These are phyloP conservation scores for Scedosporium boydii DNA, from an alignment of 2,329 filamentous ascomycete genomes.

Conservation along the genomic window DNA sequence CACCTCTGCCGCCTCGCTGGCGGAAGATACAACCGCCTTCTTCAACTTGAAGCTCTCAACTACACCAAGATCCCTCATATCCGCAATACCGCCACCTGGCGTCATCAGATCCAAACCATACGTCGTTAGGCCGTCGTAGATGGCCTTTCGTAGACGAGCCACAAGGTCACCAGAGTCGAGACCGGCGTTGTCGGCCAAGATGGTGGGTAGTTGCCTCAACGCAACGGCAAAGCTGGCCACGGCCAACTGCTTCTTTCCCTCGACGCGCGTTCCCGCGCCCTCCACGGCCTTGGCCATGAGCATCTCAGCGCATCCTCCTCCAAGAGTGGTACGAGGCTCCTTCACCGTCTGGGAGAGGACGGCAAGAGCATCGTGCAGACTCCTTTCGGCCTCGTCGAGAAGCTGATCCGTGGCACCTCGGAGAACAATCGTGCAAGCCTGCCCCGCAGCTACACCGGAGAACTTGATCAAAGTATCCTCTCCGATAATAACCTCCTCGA, in stretches of 20 bases:
- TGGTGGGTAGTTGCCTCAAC: conserved; percentile 87
- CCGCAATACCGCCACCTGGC: conserved; percentile 83
- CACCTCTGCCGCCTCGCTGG: conserved; percentile 93
- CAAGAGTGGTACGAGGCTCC: conserved; percentile 87
- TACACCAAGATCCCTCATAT: conserved; percentile 92
- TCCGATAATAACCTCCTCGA: conserved; percentile 97
- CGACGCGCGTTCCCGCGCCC: conserved; percentile 82
- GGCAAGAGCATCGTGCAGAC: conserved; percentile 88
- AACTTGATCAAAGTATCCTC: conserved; percentile 97
- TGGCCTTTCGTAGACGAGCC: conserved; percentile 79
- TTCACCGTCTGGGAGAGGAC: conserved; percentile 94
- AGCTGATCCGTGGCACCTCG: conserved; percentile 95
- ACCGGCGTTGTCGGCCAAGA: conserved; percentile 94
- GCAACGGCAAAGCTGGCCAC: conserved; percentile 85
- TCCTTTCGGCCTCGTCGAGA: conserved; percentile 92
- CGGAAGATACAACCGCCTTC: conserved; percentile 92
- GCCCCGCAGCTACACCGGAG: conserved; percentile 85
- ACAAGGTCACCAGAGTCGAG: conserved; percentile 93
- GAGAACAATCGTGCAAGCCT: conserved; percentile 93
- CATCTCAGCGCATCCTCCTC: conserved; percentile 97
- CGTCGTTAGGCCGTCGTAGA: conserved; percentile 89
- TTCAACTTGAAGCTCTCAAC: conserved; percentile 99
- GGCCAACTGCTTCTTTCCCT: conserved; percentile 93
- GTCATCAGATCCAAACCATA: conserved; percentile 84
- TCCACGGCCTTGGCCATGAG: conserved; percentile 98